Conservation (phyloP, 2,329 filamentous ascomycete genomes). For the Alternaria sp. region DNA sequence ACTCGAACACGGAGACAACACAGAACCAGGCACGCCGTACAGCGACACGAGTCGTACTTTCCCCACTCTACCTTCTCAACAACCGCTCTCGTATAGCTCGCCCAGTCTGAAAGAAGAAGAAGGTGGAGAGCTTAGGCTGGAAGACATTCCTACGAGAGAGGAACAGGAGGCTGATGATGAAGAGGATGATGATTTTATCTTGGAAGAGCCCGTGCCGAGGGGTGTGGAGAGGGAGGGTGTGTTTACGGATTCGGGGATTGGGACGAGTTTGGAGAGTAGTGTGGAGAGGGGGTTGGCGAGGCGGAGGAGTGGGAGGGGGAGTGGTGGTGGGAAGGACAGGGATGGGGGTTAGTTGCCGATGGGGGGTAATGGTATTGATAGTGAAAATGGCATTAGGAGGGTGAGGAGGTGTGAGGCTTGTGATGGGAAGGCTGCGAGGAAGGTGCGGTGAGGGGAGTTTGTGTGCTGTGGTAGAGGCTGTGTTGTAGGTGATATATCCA, state of each 20-base stretch:
- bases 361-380: slow-evolving; percentile 3
- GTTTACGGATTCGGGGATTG: slow-evolving; percentile 54
- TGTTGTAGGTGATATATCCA: background rate
- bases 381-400: background rate
- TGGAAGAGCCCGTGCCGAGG: slow-evolving; percentile 38
- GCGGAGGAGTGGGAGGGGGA: slow-evolving; percentile 15
- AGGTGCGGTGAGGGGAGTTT: background rate
- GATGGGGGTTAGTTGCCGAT: background rate
- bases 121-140: slow-evolving; percentile 9
- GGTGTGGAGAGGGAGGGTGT: slow-evolving; percentile 10
- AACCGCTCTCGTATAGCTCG: slow-evolving; percentile 49
- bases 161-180: slow-evolving; percentile 54
- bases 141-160: slow-evolving; percentile 30
- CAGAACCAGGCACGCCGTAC: slow-evolving; percentile 34
- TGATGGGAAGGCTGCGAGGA: background rate
- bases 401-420: background rate
- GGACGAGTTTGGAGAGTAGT: slow-evolving; percentile 54
- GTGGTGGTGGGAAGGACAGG: background rate
- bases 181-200: slow-evolving; percentile 53
- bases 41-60: slow-evolving; percentile 58
- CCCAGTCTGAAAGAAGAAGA: slow-evolving; percentile 35
- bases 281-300: slow-evolving; percentile 21
- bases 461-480: background rate
- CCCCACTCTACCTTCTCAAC: slow-evolving; percentile 54
- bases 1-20: slow-evolving; percentile 7